These are phyloP conservation scores for Trichoderma sp. DNA, from an alignment of 2,329 filamentous ascomycete genomes.

Conservation along the genomic window DNA sequence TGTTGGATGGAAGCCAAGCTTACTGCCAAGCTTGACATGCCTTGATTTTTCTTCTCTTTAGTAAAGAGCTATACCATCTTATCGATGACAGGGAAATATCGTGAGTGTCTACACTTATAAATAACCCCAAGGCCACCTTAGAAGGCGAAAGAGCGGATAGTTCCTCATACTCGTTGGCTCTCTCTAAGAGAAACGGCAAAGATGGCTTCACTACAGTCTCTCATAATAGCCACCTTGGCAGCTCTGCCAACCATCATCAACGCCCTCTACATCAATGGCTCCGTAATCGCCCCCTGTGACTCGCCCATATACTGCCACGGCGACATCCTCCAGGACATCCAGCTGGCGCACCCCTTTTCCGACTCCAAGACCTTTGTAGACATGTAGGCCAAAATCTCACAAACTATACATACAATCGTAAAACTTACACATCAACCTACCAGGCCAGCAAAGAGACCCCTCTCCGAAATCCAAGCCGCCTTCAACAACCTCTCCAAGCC, in stretches of 20 bases:
- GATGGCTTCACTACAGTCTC: conserved; percentile 17
- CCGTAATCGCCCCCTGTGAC: conserved; percentile 65
- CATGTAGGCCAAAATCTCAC: conserved; percentile 51
- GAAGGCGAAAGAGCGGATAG: background rate
- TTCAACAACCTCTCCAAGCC: conserved; percentile 64
- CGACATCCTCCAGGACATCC: conserved; percentile 63
- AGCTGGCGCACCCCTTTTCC: conserved; percentile 65
- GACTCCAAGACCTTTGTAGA: conserved; percentile 76
- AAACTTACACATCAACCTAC: conserved; percentile 3
- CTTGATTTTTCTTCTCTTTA: background rate
- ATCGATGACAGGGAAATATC: background rate
- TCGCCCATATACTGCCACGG: conserved; percentile 70
- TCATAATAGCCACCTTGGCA: background rate
- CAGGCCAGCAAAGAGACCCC: conserved; percentile 62
- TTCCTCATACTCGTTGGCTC: background rate
- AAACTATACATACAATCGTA: background rate
- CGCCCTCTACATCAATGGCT: conserved; percentile 63
- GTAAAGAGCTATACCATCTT: background rate
- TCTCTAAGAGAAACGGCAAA: background rate
- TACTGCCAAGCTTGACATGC: background rate
- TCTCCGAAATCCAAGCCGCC: conserved; percentile 64
- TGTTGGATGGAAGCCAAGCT: conserved; percentile 1
- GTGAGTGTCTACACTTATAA: background rate
- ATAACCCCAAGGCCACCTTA: background rate
- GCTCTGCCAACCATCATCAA: conserved; percentile 35